phyloP scores from a whole-genome alignment of 495 filamentous ascomycete species.

The Hypoxylon rickii region DNA sequence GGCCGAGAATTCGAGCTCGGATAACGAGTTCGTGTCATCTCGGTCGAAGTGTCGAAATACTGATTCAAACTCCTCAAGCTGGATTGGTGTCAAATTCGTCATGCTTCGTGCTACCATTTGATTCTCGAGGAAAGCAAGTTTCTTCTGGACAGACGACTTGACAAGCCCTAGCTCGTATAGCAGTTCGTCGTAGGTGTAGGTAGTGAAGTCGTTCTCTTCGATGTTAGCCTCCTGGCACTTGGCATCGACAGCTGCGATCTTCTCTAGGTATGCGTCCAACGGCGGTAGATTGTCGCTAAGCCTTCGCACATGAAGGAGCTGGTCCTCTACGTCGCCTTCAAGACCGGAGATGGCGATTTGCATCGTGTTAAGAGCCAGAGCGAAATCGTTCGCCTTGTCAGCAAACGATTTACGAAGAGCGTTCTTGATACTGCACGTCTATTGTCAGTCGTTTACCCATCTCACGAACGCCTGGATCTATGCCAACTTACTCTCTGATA shows the following conservation, averaged over 20 bases:
- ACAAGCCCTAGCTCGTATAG: constrained; percentile 92
- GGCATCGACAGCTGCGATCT: constrained; percentile 77
- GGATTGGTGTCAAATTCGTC: constrained; percentile 98
- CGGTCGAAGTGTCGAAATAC: constrained; percentile 98
- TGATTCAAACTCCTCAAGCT: constrained; percentile 96
- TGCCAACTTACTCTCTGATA: constrained; percentile 75
- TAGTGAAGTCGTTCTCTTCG: constrained; percentile 98
- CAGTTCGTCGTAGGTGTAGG: constrained; percentile 95
- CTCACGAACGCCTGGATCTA: not conserved
- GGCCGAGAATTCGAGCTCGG: constrained; percentile 93
- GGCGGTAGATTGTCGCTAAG: constrained; percentile 82
- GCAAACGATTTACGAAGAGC: constrained; percentile 88
- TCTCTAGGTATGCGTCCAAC: constrained; percentile 82
- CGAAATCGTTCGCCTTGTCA: constrained; percentile 97
- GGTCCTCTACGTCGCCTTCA: constrained; percentile 94
- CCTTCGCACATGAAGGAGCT: constrained; percentile 79
- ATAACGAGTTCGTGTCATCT: constrained; percentile 87
- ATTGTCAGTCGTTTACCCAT: constrained; percentile 10
- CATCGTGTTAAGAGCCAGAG: constrained; percentile 88
- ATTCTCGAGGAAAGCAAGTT: constrained; percentile 94
- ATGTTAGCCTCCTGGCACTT: constrained; percentile 97
- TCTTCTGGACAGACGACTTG: constrained; percentile 87
- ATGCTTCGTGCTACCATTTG: constrained; percentile 95
- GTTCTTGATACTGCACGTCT: constrained; percentile 83
- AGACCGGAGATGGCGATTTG: constrained; percentile 90